phyloP scores from a whole-genome alignment of 2,329 filamentous ascomycete genomes.

The Sporothrix euskadiensis region DNA sequence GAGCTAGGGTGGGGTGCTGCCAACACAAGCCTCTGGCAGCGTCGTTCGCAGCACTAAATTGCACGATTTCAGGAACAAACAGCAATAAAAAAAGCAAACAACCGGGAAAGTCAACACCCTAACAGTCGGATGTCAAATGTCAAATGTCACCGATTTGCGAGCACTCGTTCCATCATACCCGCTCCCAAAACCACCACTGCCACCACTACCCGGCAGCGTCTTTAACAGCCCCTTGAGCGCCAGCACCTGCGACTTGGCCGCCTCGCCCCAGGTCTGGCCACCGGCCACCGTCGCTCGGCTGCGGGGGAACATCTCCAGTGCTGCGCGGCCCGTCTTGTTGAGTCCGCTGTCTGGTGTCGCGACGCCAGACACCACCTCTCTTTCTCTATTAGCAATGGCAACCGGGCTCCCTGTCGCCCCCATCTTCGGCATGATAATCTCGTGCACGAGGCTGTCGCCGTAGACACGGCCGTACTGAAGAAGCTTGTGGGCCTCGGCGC shows the following conservation, averaged over 20 bases:
- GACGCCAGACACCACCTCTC: neutral
- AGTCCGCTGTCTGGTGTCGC: neutral
- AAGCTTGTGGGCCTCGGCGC: slow-evolving; percentile 30
- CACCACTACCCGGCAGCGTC: slow-evolving; percentile 26
- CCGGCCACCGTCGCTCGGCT: slow-evolving; percentile 26
- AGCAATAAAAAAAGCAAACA: neutral
- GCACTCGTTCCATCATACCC: neutral
- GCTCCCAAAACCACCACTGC: neutral
- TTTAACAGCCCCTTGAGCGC: slow-evolving; percentile 28
- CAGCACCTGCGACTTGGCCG: slow-evolving; percentile 31
- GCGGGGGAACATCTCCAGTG: slow-evolving; percentile 31
- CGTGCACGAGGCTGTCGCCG: slow-evolving; percentile 32
- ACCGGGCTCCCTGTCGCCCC: too few species aligned
- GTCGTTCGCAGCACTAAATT: neutral
- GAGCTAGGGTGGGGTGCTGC: slow-evolving; percentile 19
- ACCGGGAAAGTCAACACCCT: neutral
- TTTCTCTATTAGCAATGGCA: too few species aligned
- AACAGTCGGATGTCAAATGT: slow-evolving; percentile 19
- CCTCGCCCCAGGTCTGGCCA: slow-evolving; percentile 32
- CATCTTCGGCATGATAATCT: slow-evolving; percentile 30
- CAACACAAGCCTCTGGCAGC: neutral
- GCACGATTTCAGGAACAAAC: neutral
- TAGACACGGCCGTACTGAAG: slow-evolving; percentile 32
- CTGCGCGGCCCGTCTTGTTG: slow-evolving; percentile 30
- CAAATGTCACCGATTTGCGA: slow-evolving; percentile 28